Evolutionary conservation across 2,329 filamentous ascomycete species (phyloP).

Genomic region (Geosmithia flava): DNA sequence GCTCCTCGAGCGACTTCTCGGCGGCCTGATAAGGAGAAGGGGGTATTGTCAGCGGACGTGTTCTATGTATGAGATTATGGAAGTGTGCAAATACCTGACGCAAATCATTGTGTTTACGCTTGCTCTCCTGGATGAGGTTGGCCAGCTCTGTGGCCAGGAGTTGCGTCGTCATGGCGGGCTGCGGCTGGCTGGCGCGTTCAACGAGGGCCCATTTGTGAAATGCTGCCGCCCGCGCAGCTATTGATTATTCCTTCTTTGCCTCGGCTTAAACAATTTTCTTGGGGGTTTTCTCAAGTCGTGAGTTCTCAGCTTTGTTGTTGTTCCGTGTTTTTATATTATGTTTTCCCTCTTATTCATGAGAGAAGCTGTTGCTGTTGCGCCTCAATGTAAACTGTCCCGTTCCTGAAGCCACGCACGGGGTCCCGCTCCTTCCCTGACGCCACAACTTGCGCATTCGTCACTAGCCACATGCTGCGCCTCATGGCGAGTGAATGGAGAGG

Average conservation of each 20-base stretch:
- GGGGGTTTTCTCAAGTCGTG: too few species aligned
- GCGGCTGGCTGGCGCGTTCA: not conserved
- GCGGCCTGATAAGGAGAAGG: constrained; percentile 50
- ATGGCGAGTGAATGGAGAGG: too few species aligned
- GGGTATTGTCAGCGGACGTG: not conserved
- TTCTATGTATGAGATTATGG: not conserved
- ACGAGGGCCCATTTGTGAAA: not conserved
- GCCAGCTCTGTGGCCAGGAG: constrained; percentile 78
- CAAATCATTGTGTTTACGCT: constrained; percentile 84
- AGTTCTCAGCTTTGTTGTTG: too few species aligned
- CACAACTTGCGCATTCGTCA: not conserved
- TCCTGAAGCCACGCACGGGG: not conserved
- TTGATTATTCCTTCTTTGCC: not conserved
- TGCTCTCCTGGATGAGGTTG: constrained; percentile 90
- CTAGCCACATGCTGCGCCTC: not conserved
- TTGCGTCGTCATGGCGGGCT: constrained; percentile 71
- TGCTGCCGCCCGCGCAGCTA: not conserved
- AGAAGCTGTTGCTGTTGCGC: not conserved
- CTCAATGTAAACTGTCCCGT: not conserved
- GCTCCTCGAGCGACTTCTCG: constrained; percentile 83
- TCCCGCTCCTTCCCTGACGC: not conserved
- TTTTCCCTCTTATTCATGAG: not conserved
- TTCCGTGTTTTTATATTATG: too few species aligned
- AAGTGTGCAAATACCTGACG: constrained; percentile 47
- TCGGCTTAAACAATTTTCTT: too few species aligned